Evolutionary conservation across 306 rosid species (phyloP).

Genomic region (Lotus japonicus): DNA sequence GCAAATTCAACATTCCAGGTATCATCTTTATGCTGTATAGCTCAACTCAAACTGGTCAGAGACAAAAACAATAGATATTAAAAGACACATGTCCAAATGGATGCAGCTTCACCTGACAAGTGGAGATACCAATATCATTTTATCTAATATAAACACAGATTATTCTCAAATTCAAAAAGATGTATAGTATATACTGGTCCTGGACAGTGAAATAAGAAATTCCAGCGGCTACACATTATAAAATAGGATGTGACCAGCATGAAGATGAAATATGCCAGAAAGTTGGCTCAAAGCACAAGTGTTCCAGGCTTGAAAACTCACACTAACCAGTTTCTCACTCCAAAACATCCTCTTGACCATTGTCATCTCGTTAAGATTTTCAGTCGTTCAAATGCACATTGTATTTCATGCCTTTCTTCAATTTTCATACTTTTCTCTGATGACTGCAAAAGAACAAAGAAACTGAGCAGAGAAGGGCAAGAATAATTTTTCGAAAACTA

Average conservation of each 20-base stretch:
- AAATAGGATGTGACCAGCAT: background rate
- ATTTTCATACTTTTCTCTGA: slow-evolving; percentile 31
- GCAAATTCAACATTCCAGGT: background rate
- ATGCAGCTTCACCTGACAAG: background rate
- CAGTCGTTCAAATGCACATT: slow-evolving; percentile 32
- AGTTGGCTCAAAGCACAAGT: background rate
- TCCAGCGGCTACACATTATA: too few species aligned
- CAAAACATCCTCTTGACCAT: slow-evolving; percentile 6
- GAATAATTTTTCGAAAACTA: background rate
- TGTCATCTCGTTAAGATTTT: slow-evolving; percentile 19
- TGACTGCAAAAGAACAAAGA: slow-evolving; percentile 37
- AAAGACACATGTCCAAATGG: background rate
- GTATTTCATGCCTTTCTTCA: slow-evolving; percentile 48
- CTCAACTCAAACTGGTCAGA: background rate
- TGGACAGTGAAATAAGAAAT: too few species aligned
- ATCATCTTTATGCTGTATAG: background rate
- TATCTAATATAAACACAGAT: background rate
- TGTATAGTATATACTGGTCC: too few species aligned
- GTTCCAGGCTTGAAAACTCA: slow-evolving; percentile 20
- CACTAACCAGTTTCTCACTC: background rate
- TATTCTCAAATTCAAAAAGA: background rate
- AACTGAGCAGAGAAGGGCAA: background rate
- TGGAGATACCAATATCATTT: background rate
- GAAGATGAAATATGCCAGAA: background rate
- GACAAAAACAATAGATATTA: background rate